Base-by-base conservation (phyloP, 2,329 filamentous ascomycete genomes). In the Scorias spongiosa region DNA sequence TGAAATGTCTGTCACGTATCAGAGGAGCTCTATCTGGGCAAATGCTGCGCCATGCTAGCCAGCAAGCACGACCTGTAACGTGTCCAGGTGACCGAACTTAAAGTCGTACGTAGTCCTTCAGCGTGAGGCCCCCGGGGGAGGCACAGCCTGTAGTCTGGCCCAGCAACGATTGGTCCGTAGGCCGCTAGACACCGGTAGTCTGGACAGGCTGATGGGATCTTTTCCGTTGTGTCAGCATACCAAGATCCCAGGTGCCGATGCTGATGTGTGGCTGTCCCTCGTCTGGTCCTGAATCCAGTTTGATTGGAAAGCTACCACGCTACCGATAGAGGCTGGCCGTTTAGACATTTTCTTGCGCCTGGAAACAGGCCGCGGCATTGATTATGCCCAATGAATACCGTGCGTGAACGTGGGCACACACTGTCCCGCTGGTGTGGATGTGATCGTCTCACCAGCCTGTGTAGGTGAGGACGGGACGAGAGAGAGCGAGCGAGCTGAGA, bases 371-470 rank as follows among this genome's bases (percentile, higher is more conserved):
- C 91, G 46, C 91, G 91, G 61, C 87, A 95, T 63, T 88, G 87
- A 69, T 93, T 7, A 94, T 61, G 80, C 78, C 87, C 87, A 95
- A 68, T 93, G 83, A 84, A 91, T 89, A 65, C 87, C 88, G 53
- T 84, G 93, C 1, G 87, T 87, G 54, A 77, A 91, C 1, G 65
- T 57, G 14, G 59, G 56, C 12, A 67, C 66, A 17, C 64, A 51
- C 10, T 58, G 60, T 78, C 2, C 76, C 77, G 61, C 86, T 93
- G 38, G 80, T 82, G 58, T 81, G 74, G 49, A 93, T 75, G 60
- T 86, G 93, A 68, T 93, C 80, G 51, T 86, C 87, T 73, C 87
- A 69, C 79, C 82, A 89, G 52, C 83, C 84, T 0, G 86, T 87
- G 59, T 93, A 93, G 49, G 80, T 80, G 61, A 93, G 81, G 58